Base-by-base conservation (phyloP, 1,139 yeast genomes). In the Pichia sp. region DNA sequence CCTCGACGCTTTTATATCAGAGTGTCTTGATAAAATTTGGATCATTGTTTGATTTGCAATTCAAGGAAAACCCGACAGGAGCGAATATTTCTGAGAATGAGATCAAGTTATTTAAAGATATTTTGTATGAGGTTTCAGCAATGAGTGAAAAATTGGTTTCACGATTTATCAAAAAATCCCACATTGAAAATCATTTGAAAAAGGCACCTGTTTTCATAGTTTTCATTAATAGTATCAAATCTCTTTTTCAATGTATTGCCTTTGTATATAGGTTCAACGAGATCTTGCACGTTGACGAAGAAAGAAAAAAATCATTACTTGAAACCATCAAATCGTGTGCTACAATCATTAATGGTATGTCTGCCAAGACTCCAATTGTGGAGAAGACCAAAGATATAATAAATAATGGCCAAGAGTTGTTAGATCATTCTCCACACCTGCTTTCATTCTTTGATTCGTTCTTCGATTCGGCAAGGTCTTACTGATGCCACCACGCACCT, bases 161-260 rank as follows among this genome's bases (percentile, higher is more conserved):
- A 23, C 50, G 58, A 26, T 60, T 64, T 29, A 55, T 64, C n/a
- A 55, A 61, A 16, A 60, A 56, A 38, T 48, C 55, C 4, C 51
- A 55, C 16, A 52, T 63, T 40, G 61, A 59, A 19, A 44, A 43
- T 13, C 56, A 55, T 44, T 26, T 63, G 51, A 54, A 53, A 19
- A 59, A 54, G 26, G 58, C 64, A 8, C 62, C 66, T 7, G 52
- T 58, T 6, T 61, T 61, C 15, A 62, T 67, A 43, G 61, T 64
- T 5, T 63, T 66, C 45, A 53, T 63, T 5, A 65, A 65, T 54
- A 56, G 60, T 23, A 53, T 64, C 5, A 67, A 64, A 55, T 65
- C 70, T 3, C 42, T 66, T 15, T 57, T 64, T n/a, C 68, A 66
- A 49, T 58, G 65, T 19, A 53, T 62, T 30, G 62, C 69, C 3